Base-by-base conservation (phyloP, 1,139 yeast genomes). In the Candida sojae region DNA sequence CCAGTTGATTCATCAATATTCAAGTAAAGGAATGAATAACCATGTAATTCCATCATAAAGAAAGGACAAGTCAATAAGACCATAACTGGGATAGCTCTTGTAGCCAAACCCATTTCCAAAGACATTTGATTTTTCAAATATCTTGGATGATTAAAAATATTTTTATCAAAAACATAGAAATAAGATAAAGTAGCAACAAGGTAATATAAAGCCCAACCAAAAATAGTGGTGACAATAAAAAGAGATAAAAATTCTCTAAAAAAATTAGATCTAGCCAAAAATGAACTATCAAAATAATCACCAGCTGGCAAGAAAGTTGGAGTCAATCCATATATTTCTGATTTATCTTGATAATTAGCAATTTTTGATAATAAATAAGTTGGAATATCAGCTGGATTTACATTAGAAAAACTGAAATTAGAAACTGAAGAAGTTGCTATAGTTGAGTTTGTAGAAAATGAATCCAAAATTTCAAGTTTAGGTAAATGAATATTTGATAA, bases 121-220 rank as follows among this genome's bases (percentile, higher is more conserved):
- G 79, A 69, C 79, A 93, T 83, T 71, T 93, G 99, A 70, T 93
- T 92, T 67, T 93, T 93, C 70, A 93, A 80, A 69, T 89, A 93
- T 66, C 96, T 82, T 51, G 99, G 99, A 66, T 93, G 99, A 70
- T 93, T 88, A 77, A 93, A 90, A 51, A 91, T 88, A 50, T 84
- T 84, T 61, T 84, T 86, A 70, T 93, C 98, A 66, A 89, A 93
- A 30, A 93, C 84, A 58, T 85, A 83, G 42, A 76, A 57, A 65
- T 88, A 93, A 11, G 96, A 85, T 32, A 88, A 60, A 12, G 83
- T 73, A 8, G 98, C 98, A 46, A 84, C 87, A n/a, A 69, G 55
- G 46, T 91, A 74, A 69, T 93, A 93, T 45, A 92, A 71, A 12
- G 84, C 46, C 87, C 93, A 84, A 38, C 98, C 99, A 62, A 92